Conservation (phyloP, 768 basidiomycete genomes). For the Hemileccinum impolitum region DNA sequence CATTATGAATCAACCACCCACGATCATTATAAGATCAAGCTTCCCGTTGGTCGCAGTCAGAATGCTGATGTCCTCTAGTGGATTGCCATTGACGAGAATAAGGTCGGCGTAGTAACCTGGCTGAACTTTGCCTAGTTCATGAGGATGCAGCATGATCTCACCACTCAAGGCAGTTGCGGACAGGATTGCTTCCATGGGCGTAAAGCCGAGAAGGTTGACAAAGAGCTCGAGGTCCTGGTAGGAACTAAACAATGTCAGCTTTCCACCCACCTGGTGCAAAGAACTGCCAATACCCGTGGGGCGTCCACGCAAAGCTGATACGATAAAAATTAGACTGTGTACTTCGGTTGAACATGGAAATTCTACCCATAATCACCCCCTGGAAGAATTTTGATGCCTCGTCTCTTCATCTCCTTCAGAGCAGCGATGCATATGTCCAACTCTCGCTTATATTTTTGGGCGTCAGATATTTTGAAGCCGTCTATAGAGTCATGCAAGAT, state of each 20-base stretch:
- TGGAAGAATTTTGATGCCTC: slow-evolving; percentile 35
- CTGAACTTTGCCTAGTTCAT: slow-evolving; percentile 35
- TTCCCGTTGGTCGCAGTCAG: slow-evolving; percentile 30
- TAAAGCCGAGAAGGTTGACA: slow-evolving; percentile 33
- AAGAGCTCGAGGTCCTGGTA: slow-evolving; percentile 37
- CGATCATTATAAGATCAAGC: slow-evolving; percentile 35
- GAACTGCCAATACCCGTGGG: slow-evolving; percentile 23
- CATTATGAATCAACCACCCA: slow-evolving; percentile 9
- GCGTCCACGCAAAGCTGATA: slow-evolving; percentile 30
- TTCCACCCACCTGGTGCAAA: not conserved
- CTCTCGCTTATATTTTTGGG: slow-evolving; percentile 28
- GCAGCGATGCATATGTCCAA: slow-evolving; percentile 32
- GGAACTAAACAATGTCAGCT: slow-evolving; percentile 20
- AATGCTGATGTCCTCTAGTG: slow-evolving; percentile 33
- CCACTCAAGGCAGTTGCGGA: slow-evolving; percentile 35
- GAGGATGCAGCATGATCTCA: slow-evolving; percentile 34
- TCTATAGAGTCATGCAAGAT: slow-evolving; percentile 4
- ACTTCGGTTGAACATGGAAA: not conserved
- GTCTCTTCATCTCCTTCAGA: slow-evolving; percentile 35
- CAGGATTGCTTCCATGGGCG: slow-evolving; percentile 37
- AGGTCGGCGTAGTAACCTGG: slow-evolving; percentile 38
- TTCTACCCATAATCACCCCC: slow-evolving; percentile 37
- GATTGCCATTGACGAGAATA: slow-evolving; percentile 35
- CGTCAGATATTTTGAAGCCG: slow-evolving; percentile 17
- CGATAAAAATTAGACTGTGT: not conserved